These are phyloP conservation scores for Babesia gibsoni DNA, from an alignment of 169 alveolate species.

Conservation along the genomic window DNA sequence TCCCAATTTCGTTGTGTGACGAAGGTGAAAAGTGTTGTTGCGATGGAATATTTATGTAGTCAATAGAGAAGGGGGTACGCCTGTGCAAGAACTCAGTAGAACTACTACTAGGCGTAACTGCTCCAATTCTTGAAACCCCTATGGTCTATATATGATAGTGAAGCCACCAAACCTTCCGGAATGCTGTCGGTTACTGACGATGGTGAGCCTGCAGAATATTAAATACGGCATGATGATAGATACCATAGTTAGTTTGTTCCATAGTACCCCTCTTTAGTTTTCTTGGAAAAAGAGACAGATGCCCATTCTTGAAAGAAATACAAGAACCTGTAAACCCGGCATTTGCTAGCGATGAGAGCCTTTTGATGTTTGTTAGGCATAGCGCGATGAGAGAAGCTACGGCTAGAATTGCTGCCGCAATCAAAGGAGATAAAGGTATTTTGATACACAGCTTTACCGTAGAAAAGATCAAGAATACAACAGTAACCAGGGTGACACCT, in stretches of 20 bases:
- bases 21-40: background rate
- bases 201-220: background rate
- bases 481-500: conserved; percentile 8
- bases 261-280: background rate
- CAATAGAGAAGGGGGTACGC: conserved; percentile 8
- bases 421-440: conserved; percentile 32
- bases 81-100: background rate
- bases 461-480: conserved; percentile 25
- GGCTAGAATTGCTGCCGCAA: conserved; percentile 44
- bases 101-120: background rate
- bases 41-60: background rate
- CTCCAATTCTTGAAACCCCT: background rate
- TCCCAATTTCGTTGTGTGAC: background rate
- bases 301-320: background rate
- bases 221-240: background rate
- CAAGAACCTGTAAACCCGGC: background rate
- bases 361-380: conserved; percentile 28
- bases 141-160: background rate
- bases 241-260: background rate
- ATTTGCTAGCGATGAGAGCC: background rate
- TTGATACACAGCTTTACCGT: conserved; percentile 39
- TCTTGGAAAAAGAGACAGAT: background rate
- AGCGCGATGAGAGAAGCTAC: conserved; percentile 26
- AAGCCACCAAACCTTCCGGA: background rate
- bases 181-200: background rate